Percentiles rank a stretch among this genome's conserved stretches.
Evolutionary conservation across 441 rosid species (phyloP).

Genomic region (Jatropha podagrica): DNA sequence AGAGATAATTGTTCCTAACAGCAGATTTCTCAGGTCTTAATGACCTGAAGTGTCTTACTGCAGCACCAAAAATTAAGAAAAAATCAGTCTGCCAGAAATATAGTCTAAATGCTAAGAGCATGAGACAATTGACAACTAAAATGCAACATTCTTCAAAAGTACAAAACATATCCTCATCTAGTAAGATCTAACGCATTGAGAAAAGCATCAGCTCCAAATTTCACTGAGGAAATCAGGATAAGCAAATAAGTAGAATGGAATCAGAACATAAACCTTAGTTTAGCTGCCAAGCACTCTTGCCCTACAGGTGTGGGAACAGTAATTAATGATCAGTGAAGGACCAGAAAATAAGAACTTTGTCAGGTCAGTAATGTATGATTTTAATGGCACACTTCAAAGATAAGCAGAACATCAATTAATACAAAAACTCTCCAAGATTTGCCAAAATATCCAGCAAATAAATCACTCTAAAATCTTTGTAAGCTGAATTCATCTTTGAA

Average conservation of each 20-base stretch:
- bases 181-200: background rate
- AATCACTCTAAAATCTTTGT: background rate
- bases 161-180: too few species aligned
- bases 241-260: background rate
- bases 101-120: background rate
- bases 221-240: background rate
- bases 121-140: background rate
- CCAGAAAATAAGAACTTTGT: background rate
- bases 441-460: background rate
- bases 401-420: background rate
- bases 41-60: constrained; percentile 57
- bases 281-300: background rate
- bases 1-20: constrained; percentile 37
- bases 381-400: background rate
- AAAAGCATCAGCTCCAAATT: background rate
- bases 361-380: background rate
- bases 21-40: constrained; percentile 45
- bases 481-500: background rate
- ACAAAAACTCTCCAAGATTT: background rate
- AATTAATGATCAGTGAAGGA: background rate
- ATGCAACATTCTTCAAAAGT: background rate
- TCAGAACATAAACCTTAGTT: background rate
- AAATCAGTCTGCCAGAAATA: constrained; percentile 8
- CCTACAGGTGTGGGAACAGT: background rate
- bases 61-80: constrained; percentile 13